phyloP scores from a whole-genome alignment of 805 yeast species.

The Nakazawaea molendinolei region DNA sequence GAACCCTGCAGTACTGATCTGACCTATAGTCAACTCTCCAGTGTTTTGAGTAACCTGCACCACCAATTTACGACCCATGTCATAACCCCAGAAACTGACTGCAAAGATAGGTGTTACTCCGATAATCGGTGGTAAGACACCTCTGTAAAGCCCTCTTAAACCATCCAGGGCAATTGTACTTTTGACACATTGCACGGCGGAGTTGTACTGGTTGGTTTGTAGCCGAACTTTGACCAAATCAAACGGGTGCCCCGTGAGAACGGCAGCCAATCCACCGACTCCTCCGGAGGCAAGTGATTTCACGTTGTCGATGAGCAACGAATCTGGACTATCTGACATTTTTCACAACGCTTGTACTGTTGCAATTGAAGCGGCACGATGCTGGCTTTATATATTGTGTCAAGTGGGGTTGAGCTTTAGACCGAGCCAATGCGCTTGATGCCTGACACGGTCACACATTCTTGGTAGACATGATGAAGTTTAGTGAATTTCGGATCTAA shows the following conservation, averaged over 20 bases:
- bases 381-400: no score
- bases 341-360: not conserved
- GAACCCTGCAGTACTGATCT: slow-evolving; percentile 89
- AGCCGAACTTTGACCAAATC: slow-evolving; percentile 88
- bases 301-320: slow-evolving; percentile 61
- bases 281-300: slow-evolving; percentile 92
- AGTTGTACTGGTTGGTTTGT: slow-evolving; percentile 68
- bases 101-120: slow-evolving; percentile 99
- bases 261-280: slow-evolving; percentile 95
- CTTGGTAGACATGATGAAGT: no score
- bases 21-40: slow-evolving; percentile 48
- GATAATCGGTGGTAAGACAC: slow-evolving; percentile 88
- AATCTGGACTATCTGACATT: slow-evolving; percentile 37
- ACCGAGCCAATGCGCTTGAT: no score
- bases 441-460: no score
- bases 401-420: no score
- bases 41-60: slow-evolving; percentile 30
- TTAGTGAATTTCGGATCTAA: no score
- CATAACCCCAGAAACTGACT: slow-evolving; percentile 97
- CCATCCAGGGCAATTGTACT: slow-evolving; percentile 72
- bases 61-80: slow-evolving; percentile 79
- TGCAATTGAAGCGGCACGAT: no score
- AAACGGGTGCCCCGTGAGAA: slow-evolving; percentile 92
- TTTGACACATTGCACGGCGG: slow-evolving; percentile 62
- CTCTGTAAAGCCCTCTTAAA: slow-evolving; percentile 77